Conservation (phyloP, 1,284 basidiomycete genomes). For the Phylloporus gajari region DNA sequence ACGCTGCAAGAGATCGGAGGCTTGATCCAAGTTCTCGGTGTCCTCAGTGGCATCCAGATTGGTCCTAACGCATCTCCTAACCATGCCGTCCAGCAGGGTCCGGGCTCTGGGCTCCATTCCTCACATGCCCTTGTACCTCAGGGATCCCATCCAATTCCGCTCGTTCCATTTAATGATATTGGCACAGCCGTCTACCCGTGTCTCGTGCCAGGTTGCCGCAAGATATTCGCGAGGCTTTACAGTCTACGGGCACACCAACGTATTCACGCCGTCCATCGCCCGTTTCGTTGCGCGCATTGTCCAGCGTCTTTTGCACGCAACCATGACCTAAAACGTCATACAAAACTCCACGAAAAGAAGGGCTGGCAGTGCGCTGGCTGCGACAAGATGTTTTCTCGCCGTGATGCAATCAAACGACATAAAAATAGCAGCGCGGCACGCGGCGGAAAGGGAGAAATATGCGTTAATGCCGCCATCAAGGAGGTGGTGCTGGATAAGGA, state of each 20-base stretch:
- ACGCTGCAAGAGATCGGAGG: slow-evolving; percentile 76
- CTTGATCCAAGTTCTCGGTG: slow-evolving; percentile 79
- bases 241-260: slow-evolving; percentile 75
- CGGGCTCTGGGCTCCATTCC: slow-evolving; percentile 36
- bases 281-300: slow-evolving; percentile 69
- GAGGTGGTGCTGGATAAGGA: slow-evolving; percentile 69
- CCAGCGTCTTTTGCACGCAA: slow-evolving; percentile 79
- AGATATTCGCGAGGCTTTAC: slow-evolving; percentile 73
- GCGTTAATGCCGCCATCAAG: slow-evolving; percentile 63
- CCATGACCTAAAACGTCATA: slow-evolving; percentile 79
- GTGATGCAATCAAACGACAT: slow-evolving; percentile 81
- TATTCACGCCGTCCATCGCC: slow-evolving; percentile 68
- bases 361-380: slow-evolving; percentile 79
- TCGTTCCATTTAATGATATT: slow-evolving; percentile 58
- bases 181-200: slow-evolving; percentile 82
- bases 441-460: slow-evolving; percentile 59
- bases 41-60: slow-evolving; percentile 77
- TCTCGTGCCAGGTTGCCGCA: slow-evolving; percentile 66
- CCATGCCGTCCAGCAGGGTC: slow-evolving; percentile 22
- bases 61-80: slow-evolving; percentile 54
- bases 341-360: slow-evolving; percentile 71
- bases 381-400: slow-evolving; percentile 74
- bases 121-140: slow-evolving; percentile 47
- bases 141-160: slow-evolving; percentile 33
- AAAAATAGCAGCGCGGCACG: slow-evolving; percentile 64